Evolutionary conservation across 768 basidiomycete species (phyloP), one percentile per base, ranked within the genome.

Genomic region (Leccinum rimulosum): DNA sequence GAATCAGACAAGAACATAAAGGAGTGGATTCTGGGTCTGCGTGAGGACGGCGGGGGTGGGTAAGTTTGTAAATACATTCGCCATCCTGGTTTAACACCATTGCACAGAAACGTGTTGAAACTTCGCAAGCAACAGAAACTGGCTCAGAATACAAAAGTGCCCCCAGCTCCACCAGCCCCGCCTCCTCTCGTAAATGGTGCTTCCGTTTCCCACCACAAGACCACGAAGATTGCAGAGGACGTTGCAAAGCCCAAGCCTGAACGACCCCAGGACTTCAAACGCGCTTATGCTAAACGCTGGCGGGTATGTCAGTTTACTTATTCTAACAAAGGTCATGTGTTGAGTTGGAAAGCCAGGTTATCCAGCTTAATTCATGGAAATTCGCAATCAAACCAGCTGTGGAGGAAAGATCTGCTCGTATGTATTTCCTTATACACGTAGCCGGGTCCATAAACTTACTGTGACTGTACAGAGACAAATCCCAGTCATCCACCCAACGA

Each of bases 11-110:
- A 15, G 8, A 62, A 79, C 30, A 64, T 90, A 25, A 64, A 64
- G 4, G 69, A 74, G 52, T 90, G 88, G 88, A 72, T 78, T 17
- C 65, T 78, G 8, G 86, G 84, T n/a, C 70, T 89, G 51, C 79
- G 76, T 55, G 69, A 78, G 49, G 76, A 79, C 38, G 86, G 85
- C 36, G 84, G 86, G 49, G 83, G 77, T 61, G 86, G 86, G 87
- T 88, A 68, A 71, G 83, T 77, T 36, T 48, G 38, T 12, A 48
- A 25, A 30, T 52, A 47, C 22, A 12, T 57, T 59, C 62, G 12
- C 8, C 27, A 52, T 56, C 43, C n/a, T 11, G 45, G 30, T 43
- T 55, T 52, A 54, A 63, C 40, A 12, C 9, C 27, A 35, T 52
- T 54, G 15, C 31, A 31, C 54, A 82, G 79, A 31, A 81, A 82